These are phyloP conservation scores for Mortierella sp. DNA, from an alignment of 371 early-diverging fungal species.

Conservation along the genomic window DNA sequence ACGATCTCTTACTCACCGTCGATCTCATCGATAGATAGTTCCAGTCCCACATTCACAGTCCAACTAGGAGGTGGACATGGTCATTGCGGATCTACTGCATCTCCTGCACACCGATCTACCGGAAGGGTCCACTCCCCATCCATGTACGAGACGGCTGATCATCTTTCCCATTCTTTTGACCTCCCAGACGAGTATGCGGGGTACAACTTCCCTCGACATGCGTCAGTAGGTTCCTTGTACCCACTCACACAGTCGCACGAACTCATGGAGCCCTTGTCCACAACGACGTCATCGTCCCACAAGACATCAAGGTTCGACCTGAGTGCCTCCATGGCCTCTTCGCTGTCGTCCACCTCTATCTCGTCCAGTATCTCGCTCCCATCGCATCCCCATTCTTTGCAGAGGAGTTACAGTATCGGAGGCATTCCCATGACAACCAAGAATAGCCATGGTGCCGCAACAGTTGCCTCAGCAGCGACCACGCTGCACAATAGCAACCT, in stretches of 20 bases:
- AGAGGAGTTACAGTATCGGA: neutral
- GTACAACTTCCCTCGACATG: slow-evolving; percentile 31
- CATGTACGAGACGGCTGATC: neutral
- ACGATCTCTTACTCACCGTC: slow-evolving; percentile 21
- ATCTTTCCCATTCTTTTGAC: slow-evolving; percentile 18
- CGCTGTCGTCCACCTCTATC: slow-evolving; percentile 38
- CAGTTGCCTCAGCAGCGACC: too few relatives aligned
- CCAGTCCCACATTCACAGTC: slow-evolving; percentile 16
- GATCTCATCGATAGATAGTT: slow-evolving; percentile 24
- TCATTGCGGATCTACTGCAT: neutral
- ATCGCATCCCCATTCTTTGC: neutral
- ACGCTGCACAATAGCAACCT: too few relatives aligned
- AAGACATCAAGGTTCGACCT: slow-evolving; percentile 12
- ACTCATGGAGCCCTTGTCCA: slow-evolving; percentile 11
- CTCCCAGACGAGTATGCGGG: slow-evolving; percentile 13
- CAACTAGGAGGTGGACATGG: neutral
- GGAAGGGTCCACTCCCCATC: slow-evolving; percentile 25
- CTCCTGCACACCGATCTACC: slow-evolving; percentile 4
- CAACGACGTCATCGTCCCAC: neutral
- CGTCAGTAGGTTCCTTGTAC: slow-evolving; percentile 37
- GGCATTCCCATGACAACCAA: too few relatives aligned
- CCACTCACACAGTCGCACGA: slow-evolving; percentile 36
- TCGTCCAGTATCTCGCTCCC: slow-evolving; percentile 25
- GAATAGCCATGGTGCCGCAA: too few relatives aligned
- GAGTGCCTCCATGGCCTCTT: slow-evolving; percentile 30